These are phyloP conservation scores for Dactylellina parvicollis DNA, from an alignment of 2,329 filamentous ascomycete genomes.

Conservation along the genomic window DNA sequence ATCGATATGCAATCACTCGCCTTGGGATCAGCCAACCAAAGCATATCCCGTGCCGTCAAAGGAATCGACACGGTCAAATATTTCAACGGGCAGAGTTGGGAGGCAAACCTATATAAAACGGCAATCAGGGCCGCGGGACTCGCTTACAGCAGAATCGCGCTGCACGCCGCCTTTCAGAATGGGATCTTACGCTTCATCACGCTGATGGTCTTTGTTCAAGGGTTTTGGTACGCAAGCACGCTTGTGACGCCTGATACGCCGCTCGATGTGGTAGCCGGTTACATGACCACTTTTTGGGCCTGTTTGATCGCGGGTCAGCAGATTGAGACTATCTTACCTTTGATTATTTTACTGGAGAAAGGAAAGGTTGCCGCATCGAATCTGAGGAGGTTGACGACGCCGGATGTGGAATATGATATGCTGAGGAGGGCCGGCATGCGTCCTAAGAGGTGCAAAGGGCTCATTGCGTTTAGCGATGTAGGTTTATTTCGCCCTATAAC, in stretches of 20 bases:
- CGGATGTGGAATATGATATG: constrained; percentile 39
- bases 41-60: constrained; percentile 72
- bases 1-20: constrained; percentile 46
- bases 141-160: constrained; percentile 75
- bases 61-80: constrained; percentile 87
- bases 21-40: constrained; percentile 71
- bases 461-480: constrained; percentile 76
- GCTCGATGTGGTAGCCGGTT: constrained; percentile 64
- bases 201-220: constrained; percentile 81
- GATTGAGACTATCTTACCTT: constrained; percentile 77
- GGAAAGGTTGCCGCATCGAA: constrained; percentile 77
- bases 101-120: constrained; percentile 72
- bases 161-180: constrained; percentile 76
- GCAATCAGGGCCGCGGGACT: constrained; percentile 69
- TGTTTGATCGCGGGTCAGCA: constrained; percentile 79
- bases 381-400: constrained; percentile 63
- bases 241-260: constrained; percentile 74
- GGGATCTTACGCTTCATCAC: constrained; percentile 78
- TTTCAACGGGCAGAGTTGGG: constrained; percentile 78
- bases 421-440: constrained; percentile 30
- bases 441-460: constrained; percentile 68
- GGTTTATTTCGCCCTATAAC: too few relatives aligned
- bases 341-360: constrained; percentile 80
- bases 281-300: constrained; percentile 83
- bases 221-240: constrained; percentile 85